Conservation (phyloP, 768 basidiomycete species). For the Leccinum sublutescens region DNA sequence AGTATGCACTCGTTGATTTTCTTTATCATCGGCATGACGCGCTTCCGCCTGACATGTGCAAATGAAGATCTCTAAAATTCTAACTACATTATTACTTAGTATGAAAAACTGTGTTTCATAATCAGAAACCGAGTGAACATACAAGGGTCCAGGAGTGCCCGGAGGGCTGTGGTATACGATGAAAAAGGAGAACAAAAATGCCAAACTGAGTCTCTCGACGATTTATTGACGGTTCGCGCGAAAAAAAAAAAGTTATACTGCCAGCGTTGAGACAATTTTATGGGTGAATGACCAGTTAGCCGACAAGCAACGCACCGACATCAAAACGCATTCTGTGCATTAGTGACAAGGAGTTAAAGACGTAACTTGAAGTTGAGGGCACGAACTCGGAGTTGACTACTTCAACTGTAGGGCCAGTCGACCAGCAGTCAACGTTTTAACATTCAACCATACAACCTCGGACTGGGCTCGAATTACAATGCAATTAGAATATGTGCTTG, state of each 20-base stretch:
- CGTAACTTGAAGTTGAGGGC: neutral
- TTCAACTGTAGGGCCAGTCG: neutral
- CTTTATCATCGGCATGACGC: no score
- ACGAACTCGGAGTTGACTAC: neutral
- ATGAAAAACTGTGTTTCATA: no score
- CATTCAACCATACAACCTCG: neutral
- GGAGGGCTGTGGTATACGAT: no score
- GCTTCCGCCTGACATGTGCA: no score
- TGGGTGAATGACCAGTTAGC: neutral
- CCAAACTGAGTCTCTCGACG: neutral
- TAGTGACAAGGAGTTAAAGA: neutral
- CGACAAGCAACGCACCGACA: neutral
- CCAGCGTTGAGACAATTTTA: no score
- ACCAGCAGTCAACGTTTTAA: neutral
- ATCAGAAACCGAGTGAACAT: no score
- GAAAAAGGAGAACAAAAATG: neutral
- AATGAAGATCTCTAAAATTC: no score
- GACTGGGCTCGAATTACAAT: conserved; percentile 19
- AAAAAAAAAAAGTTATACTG: no score
- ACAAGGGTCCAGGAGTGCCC: no score
- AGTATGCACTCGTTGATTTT: no score
- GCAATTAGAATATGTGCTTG: conserved; percentile 22
- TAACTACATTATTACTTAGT: no score
- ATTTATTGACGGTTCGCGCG: neutral
- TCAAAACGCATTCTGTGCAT: neutral